These are phyloP conservation scores for Candida sanyiensis DNA, from an alignment of 805 yeast genomes.

Conservation along the genomic window DNA sequence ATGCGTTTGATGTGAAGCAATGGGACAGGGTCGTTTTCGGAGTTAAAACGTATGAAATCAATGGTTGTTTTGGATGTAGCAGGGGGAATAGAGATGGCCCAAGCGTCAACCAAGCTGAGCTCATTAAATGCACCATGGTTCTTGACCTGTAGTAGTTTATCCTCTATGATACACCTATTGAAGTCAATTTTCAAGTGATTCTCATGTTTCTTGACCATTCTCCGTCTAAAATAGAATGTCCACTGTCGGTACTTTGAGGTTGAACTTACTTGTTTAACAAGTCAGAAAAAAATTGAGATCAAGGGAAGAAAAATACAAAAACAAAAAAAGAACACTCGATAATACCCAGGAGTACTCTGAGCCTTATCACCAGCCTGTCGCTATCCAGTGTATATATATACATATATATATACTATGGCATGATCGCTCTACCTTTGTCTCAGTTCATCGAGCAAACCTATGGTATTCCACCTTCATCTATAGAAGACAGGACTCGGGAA, in stretches of 20 bases:
- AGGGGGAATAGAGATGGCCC: conserved; percentile 45
- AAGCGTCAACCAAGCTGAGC: conserved; percentile 33
- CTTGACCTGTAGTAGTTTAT: conserved; percentile 41
- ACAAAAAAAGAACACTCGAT: no score
- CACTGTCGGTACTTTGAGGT: no score
- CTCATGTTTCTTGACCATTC: conserved; percentile 33
- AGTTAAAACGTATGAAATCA: conserved; percentile 23
- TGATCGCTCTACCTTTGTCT: not conserved
- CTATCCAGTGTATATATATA: no score
- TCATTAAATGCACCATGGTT: conserved; percentile 18
- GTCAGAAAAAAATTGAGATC: no score
- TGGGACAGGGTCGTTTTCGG: conserved; percentile 23
- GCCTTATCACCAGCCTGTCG: no score
- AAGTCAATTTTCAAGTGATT: conserved; percentile 39
- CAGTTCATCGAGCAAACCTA: not conserved
- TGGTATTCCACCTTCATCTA: not conserved
- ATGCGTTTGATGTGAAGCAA: conserved; percentile 51
- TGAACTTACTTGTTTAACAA: no score
- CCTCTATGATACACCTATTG: conserved; percentile 39
- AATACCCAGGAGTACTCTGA: no score
- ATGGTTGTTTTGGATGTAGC: conserved; percentile 24
- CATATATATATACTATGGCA: not conserved
- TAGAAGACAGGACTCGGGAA: not conserved
- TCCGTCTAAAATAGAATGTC: not conserved
- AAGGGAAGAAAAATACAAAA: no score